Percentiles rank a stretch among this genome's conserved stretches.
Evolutionary conservation across 306 rosid species (phyloP).

Genomic region (Potentilla sterilis): DNA sequence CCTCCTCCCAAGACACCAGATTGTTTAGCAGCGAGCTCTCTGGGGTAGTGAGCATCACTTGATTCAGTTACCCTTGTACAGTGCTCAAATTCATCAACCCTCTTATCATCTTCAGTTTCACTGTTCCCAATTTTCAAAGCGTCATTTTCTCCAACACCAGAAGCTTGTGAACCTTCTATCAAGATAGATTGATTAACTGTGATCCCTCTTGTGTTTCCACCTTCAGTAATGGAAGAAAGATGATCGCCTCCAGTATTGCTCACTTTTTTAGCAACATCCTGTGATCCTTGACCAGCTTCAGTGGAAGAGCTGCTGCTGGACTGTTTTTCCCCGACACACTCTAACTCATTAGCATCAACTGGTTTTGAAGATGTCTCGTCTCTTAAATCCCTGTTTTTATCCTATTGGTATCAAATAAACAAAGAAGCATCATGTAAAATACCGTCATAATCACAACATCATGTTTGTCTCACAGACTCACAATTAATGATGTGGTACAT

Average conservation of each 20-base stretch:
- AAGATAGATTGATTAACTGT: constrained; percentile 21
- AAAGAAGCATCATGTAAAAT: neutral
- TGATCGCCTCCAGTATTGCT: constrained; percentile 14
- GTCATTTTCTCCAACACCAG: constrained; percentile 19
- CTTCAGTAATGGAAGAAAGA: constrained; percentile 11
- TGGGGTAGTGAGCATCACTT: constrained; percentile 32
- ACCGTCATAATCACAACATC: neutral
- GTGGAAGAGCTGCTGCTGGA: constrained; percentile 15
- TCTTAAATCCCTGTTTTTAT: constrained; percentile 21
- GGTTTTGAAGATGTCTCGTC: constrained; percentile 18
- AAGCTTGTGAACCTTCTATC: constrained; percentile 25
- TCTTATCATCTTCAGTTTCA: constrained; percentile 27
- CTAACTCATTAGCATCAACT: constrained; percentile 16
- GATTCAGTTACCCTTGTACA: neutral
- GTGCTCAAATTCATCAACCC: constrained; percentile 16
- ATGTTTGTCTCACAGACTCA: neutral
- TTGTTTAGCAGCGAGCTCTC: constrained; percentile 16
- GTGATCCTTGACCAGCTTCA: constrained; percentile 12
- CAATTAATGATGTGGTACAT: neutral
- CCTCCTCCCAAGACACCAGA: constrained; percentile 26
- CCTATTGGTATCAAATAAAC: constrained; percentile 12
- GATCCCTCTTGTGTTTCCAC: constrained; percentile 3
- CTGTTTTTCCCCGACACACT: constrained; percentile 19
- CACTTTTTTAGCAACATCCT: constrained; percentile 3
- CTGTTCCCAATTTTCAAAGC: constrained; percentile 15